These are phyloP conservation scores for Fusarium sp. DNA, from an alignment of 2,329 filamentous ascomycete genomes.

Conservation along the genomic window DNA sequence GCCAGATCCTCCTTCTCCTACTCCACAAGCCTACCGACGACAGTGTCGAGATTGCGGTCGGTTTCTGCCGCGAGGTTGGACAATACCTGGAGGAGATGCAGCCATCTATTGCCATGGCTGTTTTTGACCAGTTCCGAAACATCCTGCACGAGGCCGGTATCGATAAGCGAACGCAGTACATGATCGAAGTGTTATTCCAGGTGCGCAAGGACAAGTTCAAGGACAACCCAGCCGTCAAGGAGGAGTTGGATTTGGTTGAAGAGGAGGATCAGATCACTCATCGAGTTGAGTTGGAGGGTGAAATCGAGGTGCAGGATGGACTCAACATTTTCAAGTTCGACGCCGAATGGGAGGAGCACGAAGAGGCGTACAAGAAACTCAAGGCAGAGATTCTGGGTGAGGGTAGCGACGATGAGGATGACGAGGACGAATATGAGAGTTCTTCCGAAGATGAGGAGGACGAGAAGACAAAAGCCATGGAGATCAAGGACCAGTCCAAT, in stretches of 20 bases:
- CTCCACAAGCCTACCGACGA: conserved; percentile 97
- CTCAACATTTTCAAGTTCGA: conserved; percentile 98
- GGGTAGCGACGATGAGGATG: conserved; percentile 84
- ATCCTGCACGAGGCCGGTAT: conserved; percentile 97
- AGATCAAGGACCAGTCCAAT: conserved; percentile 98
- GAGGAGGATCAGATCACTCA: conserved; percentile 99
- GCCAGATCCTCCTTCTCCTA: conserved; percentile 90
- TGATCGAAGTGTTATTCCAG: conserved; percentile 98
- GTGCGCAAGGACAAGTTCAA: conserved; percentile 97
- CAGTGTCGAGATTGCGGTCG: conserved; percentile 96
- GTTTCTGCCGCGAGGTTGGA: conserved; percentile 90
- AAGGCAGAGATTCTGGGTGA: conserved; percentile 96
- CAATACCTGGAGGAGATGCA: conserved; percentile 97
- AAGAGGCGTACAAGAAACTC: conserved; percentile 88
- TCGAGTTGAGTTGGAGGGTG: conserved; percentile 81
- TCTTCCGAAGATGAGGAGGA: conserved; percentile 78
- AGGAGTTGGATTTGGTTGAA: conserved; percentile 94
- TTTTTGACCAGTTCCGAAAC: conserved; percentile 95
- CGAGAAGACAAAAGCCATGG: conserved; percentile 82
- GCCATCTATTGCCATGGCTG: conserved; percentile 83
- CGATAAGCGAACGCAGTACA: conserved; percentile 98
- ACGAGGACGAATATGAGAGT: conserved; percentile 70
- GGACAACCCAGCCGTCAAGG: conserved; percentile 88
- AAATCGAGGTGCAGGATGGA: conserved; percentile 84
- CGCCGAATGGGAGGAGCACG: conserved; percentile 87